Evolutionary conservation across 352 stramenopile species (phyloP).

Genomic region (Pythium coloratum): DNA sequence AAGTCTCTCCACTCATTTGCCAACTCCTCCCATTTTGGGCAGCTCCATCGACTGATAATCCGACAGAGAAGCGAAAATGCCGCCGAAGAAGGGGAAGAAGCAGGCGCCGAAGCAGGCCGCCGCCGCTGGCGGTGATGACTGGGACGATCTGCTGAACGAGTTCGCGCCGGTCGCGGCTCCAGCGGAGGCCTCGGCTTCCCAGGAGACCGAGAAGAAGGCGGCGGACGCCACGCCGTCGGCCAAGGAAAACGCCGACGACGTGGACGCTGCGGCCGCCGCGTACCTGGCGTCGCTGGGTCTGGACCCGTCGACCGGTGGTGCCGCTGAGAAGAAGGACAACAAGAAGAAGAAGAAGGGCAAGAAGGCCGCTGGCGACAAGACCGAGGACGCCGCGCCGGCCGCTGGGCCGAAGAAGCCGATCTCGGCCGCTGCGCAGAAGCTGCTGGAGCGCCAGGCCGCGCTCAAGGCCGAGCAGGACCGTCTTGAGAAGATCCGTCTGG

Average conservation of each 20-base stretch:
- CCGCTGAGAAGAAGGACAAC: conserved; percentile 85
- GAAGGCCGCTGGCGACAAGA: conserved; percentile 48
- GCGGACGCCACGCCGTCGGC: conserved; percentile 12
- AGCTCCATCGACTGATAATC: background rate
- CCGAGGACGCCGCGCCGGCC: conserved; percentile 1
- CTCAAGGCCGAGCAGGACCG: conserved; percentile 78
- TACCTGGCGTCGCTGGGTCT: conserved; percentile 79
- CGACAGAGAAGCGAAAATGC: conserved; percentile 39
- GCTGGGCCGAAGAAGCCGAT: conserved; percentile 66
- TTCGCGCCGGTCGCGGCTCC: conserved; percentile 36
- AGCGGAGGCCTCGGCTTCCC: conserved; percentile 30
- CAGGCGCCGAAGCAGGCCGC: conserved; percentile 43
- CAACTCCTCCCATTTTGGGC: background rate
- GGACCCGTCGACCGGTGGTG: conserved; percentile 50
- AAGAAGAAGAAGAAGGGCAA: conserved; percentile 78
- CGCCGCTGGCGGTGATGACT: conserved; percentile 48
- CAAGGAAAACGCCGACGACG: conserved; percentile 29
- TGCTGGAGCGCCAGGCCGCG: conserved; percentile 74
- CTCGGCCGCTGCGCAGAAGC: conserved; percentile 66
- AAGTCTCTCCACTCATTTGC: conserved; percentile 8
- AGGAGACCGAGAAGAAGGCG: conserved; percentile 17
- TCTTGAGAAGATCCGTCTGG: conserved; percentile 50
- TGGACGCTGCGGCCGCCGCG: conserved; percentile 70
- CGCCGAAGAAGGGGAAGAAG: conserved; percentile 83
- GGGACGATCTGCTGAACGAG: conserved; percentile 76